Conservation (phyloP, 2,329 filamentous ascomycete species). For the Pseudogymnoascus sp. region DNA sequence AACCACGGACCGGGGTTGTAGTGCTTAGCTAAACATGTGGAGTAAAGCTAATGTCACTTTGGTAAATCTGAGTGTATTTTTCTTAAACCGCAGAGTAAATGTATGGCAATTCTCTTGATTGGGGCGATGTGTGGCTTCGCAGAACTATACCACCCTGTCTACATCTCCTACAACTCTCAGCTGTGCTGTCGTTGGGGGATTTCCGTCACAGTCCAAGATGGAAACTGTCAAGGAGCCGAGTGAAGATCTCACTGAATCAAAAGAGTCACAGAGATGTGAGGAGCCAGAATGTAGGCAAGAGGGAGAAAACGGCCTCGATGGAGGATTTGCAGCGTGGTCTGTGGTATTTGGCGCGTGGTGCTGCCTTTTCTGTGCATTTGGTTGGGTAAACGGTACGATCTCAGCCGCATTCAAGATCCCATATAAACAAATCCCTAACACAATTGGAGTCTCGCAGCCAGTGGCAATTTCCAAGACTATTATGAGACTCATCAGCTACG, state of each 20-base stretch:
- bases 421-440: not conserved
- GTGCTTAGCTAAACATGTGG: not conserved
- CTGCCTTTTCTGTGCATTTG: conserved; percentile 41
- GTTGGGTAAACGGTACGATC: conserved; percentile 38
- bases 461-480: conserved; percentile 42
- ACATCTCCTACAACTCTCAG: not conserved
- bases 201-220: not conserved
- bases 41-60: not conserved
- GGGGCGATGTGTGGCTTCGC: not conserved
- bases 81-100: not conserved
- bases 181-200: not conserved
- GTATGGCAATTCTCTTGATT: not conserved
- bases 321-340: conserved; percentile 49
- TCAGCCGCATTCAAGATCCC: not conserved
- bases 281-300: not conserved
- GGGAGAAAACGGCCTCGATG: conserved; percentile 39
- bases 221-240: not conserved
- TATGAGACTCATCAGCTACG: conserved; percentile 42
- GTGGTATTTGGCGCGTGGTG: conserved; percentile 43
- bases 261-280: not conserved
- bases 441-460: not conserved
- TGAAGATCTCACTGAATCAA: not conserved
- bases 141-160: not conserved
- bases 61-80: not conserved
- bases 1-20: not conserved